Evolutionary conservation across 2,329 filamentous ascomycete genomes (phyloP), one percentile per base, ranked within the genome.

Genomic region (Metarhizium robertsii): DNA sequence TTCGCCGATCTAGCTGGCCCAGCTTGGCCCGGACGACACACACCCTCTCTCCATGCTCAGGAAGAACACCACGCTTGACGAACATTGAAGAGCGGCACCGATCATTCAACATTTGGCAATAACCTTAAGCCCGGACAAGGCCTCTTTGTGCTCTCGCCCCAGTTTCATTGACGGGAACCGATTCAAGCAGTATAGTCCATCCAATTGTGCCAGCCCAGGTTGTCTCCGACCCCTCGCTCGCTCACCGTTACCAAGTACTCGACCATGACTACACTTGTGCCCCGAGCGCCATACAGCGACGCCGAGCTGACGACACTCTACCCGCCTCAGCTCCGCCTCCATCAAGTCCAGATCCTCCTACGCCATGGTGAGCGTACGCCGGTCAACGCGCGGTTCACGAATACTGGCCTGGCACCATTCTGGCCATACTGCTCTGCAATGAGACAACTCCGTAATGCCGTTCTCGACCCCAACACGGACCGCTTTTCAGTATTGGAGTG

Each of bases 391-490:
- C 87, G 94, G 43, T 96, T 99, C 69, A 82, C 88, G 66, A 94
- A 92, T 73, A 81, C 82, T 50, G 84, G 83, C 11, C 77, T 87
- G n/a, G 69, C 73, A 47, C 67, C 79, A 52, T 85, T 84, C 71
- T 99, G 94, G 94, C 90, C 94, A 2, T 97, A 96, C 73, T 99
- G 94, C 73, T 81, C 82, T 61, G 83, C 86, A 55, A 88, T 88
- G 25, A 81, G 83, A 57, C 85, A 86, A 61, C 79, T 97, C 67
- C 82, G 72, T 58, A 73, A 73, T 34, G 74, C 71, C 59, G 70
- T 83, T 36, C 73, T 82, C 40, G 71, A 76, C 56, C 70, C 73
- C 60, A 61, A 65, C 42, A 56, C 62, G 25, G 64, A 68, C 18
- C 30, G 68, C 40, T 77, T 77, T 65, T 73, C 73, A 46, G 73